Base-by-base conservation (phyloP, 129 eudicot genomes). In the Scalesia atractyloides region DNA sequence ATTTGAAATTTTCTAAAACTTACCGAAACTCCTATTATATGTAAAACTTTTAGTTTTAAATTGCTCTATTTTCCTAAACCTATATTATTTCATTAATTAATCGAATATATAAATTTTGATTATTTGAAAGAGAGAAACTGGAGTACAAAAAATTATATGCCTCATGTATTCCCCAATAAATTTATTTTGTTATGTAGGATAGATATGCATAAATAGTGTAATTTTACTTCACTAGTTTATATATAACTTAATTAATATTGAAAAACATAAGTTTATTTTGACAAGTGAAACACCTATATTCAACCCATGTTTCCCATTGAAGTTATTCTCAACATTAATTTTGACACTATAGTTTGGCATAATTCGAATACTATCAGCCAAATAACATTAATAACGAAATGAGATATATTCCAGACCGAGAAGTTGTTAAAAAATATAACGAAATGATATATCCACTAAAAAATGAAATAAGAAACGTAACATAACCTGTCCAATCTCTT, bases 401-500 rank as follows among this genome's bases (percentile, higher is more conserved):
- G 36, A 43, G 13, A 11, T 39, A 6, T 53, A n/a, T n/a, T n/a
- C n/a, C n/a, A n/a, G n/a, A n/a, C n/a, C n/a, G n/a, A n/a, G n/a
- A n/a, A n/a, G n/a, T n/a, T n/a, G n/a, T n/a, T n/a, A n/a, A n/a
- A n/a, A n/a, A n/a, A n/a, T n/a, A 56, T 56, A 75, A 48, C 2
- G 6, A 68, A 3, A 6, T 34, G 36, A 43, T 18, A 11, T 39
- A 6, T 53, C 19, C 9, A 18, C 59, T 12, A 41, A 19, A 8
- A 60, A 49, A 4, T 34, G 0, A 0, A 5, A 9, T 48, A 16
- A 11, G 51, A 24, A 58, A 58, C 43, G 43, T 41, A 11, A 12
- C 50, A 64, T 78, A 68, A 93, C 99, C 97, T 80, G 85, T 50
- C 99, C 99, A 33, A 94, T 94, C 24, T 74, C 76, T 68, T 94